Evolutionary conservation across 352 stramenopile genomes (phyloP).

Genomic region (Blastocystis sp.): DNA sequence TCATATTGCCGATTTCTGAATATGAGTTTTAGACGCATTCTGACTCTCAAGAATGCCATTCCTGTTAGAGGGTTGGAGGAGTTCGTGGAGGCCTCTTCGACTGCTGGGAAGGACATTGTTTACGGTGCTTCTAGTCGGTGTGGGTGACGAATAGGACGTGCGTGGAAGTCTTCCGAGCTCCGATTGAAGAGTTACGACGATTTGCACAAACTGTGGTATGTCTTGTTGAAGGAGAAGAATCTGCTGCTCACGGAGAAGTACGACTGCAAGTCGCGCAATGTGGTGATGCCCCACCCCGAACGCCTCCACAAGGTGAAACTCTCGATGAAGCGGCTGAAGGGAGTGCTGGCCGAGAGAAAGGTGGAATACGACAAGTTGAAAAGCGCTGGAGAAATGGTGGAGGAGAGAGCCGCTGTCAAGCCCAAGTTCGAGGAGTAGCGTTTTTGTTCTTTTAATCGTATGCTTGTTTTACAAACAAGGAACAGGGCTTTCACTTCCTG

Average conservation of each 20-base stretch:
- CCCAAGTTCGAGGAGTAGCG: slow-evolving; percentile 34
- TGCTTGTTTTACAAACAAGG: not conserved
- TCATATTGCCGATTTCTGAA: not conserved
- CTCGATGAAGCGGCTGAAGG: slow-evolving; percentile 64
- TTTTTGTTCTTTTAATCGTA: slow-evolving; percentile 30
- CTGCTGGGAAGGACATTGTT: slow-evolving; percentile 40
- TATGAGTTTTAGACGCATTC: slow-evolving; percentile 42
- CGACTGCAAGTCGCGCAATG: slow-evolving; percentile 78
- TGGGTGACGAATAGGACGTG: slow-evolving; percentile 76
- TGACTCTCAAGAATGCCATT: slow-evolving; percentile 35
- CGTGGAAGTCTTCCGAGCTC: slow-evolving; percentile 91
- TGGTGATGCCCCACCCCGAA: slow-evolving; percentile 78
- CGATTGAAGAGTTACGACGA: slow-evolving; percentile 94
- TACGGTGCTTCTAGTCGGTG: slow-evolving; percentile 5
- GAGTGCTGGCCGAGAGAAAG: slow-evolving; percentile 56
- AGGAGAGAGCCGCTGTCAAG: not conserved
- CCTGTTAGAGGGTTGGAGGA: slow-evolving; percentile 63
- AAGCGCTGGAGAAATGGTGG: not conserved
- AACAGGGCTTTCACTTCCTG: not conserved
- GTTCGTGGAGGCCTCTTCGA: slow-evolving; percentile 6
- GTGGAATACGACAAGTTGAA: slow-evolving; percentile 59
- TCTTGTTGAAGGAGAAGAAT: slow-evolving; percentile 94
- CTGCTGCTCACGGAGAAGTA: slow-evolving; percentile 89
- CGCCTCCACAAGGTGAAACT: slow-evolving; percentile 72
- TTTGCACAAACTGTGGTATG: slow-evolving; percentile 95